These are phyloP conservation scores for Cynanchum wilfordii DNA, from an alignment of 257 asterid species.

Conservation along the genomic window DNA sequence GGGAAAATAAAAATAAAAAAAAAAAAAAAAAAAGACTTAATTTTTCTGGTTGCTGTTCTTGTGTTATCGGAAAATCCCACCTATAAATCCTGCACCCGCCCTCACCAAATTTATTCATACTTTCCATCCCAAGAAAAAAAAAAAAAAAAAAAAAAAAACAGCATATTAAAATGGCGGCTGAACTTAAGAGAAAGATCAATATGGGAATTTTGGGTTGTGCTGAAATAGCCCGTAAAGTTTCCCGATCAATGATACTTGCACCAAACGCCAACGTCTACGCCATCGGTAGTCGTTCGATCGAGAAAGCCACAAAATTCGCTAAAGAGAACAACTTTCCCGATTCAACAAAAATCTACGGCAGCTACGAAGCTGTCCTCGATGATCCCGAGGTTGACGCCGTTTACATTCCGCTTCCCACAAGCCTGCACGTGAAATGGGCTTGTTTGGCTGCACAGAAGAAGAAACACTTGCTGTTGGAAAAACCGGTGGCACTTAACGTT, in stretches of 20 bases:
- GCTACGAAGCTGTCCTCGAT: slow-evolving; percentile 58
- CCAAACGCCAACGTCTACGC: slow-evolving; percentile 53
- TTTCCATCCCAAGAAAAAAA: too few relatives aligned
- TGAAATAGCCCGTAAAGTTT: slow-evolving; percentile 49
- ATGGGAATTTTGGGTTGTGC: slow-evolving; percentile 72
- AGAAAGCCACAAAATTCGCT: slow-evolving; percentile 55
- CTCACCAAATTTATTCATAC: too few relatives aligned
- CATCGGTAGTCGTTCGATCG: slow-evolving; percentile 58
- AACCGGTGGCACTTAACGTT: slow-evolving; percentile 62
- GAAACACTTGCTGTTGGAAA: slow-evolving; percentile 66
- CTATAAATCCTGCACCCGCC: too few relatives aligned
- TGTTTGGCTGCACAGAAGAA: slow-evolving; percentile 66
- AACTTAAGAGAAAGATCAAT: slow-evolving; percentile 18
- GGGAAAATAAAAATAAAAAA: too few relatives aligned
- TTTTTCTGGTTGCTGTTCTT: too few relatives aligned
- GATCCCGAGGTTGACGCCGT: slow-evolving; percentile 78
- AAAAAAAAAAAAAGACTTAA: too few relatives aligned
- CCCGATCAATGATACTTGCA: slow-evolving; percentile 48
- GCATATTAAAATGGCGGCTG: slow-evolving; percentile 26
- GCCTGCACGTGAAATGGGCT: slow-evolving; percentile 68
- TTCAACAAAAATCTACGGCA: slow-evolving; percentile 48
- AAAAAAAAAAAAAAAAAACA: too few relatives aligned
- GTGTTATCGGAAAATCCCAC: too few relatives aligned
- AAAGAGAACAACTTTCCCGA: slow-evolving; percentile 48
- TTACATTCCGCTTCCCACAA: slow-evolving; percentile 63